Conservation (phyloP, 441 rosid species). For the Populus hybrid region DNA sequence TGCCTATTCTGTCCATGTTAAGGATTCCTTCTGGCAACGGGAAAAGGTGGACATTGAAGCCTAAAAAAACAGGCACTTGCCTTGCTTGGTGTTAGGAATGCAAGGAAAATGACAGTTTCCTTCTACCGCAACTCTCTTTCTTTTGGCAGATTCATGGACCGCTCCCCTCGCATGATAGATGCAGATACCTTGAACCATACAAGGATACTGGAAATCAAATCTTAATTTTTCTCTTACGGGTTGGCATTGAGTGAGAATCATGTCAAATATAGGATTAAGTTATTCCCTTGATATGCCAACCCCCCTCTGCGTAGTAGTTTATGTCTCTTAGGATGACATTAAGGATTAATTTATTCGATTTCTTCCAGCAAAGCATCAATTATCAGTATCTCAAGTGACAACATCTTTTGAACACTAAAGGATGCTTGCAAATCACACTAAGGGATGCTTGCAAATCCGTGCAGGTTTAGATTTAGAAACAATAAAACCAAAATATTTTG, state of each 20-base stretch:
- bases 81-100: not conserved
- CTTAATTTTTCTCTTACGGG: not conserved
- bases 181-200: not conserved
- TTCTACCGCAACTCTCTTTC: not conserved
- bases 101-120: not conserved
- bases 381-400: not conserved
- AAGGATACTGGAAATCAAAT: not conserved
- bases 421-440: no score
- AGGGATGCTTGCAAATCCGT: not conserved
- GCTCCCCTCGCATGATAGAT: not conserved
- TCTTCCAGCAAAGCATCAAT: no score
- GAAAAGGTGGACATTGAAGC: no score
- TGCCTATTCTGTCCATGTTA: no score
- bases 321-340: not conserved
- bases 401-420: not conserved
- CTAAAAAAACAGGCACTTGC: not conserved
- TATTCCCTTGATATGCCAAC: not conserved
- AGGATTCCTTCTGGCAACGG: no score
- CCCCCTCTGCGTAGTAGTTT: not conserved
- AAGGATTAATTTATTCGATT: not conserved
- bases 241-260: not conserved
- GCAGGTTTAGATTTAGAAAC: slow-evolving; percentile 6
- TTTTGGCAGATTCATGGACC: not conserved
- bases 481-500: not conserved
- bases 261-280: not conserved